A percentile compares a stretch with the other conserved stretches of the same genome.
Evolutionary conservation across 371 early-diverging fungal species (phyloP).

Genomic region (Globomyces sp.): DNA sequence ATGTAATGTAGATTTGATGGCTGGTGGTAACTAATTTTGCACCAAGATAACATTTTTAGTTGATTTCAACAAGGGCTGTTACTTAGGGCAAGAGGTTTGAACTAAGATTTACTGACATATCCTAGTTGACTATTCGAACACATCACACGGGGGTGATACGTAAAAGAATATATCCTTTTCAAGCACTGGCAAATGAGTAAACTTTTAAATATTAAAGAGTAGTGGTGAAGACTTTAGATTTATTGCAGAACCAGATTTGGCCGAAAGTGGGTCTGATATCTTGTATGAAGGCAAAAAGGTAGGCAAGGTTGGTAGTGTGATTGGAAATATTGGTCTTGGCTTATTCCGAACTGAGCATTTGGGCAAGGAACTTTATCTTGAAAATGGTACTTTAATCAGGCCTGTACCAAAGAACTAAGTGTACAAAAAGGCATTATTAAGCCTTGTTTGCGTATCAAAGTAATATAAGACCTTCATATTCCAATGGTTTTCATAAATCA

Average conservation of each 20-base stretch:
- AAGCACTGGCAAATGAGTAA: slow-evolving; percentile 35
- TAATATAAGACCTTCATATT: no score
- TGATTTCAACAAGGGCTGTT: slow-evolving; percentile 96
- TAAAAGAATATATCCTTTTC: slow-evolving; percentile 88
- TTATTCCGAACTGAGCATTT: slow-evolving; percentile 1
- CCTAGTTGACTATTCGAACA: slow-evolving; percentile 88
- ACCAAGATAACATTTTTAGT: slow-evolving; percentile 47
- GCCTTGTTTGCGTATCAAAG: no score
- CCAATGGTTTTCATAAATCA: no score
- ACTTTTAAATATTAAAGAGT: background rate
- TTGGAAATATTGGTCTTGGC: slow-evolving; percentile 7
- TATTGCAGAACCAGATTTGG: background rate
- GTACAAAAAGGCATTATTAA: no score
- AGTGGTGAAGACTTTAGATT: background rate
- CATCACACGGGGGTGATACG: slow-evolving; percentile 92
- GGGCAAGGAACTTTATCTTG: no score
- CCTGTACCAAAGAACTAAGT: no score
- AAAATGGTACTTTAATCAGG: no score
- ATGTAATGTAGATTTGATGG: slow-evolving; percentile 87
- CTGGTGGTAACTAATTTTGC: slow-evolving; percentile 60
- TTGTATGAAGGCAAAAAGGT: background rate
- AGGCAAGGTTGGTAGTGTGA: background rate
- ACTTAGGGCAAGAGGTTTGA: slow-evolving; percentile 80
- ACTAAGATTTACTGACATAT: background rate
- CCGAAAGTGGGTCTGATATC: background rate